Percentiles rank a stretch among this genome's conserved stretches.
Conservation (phyloP, 2,329 filamentous ascomycete species). For the Colletotrichum phormii region DNA sequence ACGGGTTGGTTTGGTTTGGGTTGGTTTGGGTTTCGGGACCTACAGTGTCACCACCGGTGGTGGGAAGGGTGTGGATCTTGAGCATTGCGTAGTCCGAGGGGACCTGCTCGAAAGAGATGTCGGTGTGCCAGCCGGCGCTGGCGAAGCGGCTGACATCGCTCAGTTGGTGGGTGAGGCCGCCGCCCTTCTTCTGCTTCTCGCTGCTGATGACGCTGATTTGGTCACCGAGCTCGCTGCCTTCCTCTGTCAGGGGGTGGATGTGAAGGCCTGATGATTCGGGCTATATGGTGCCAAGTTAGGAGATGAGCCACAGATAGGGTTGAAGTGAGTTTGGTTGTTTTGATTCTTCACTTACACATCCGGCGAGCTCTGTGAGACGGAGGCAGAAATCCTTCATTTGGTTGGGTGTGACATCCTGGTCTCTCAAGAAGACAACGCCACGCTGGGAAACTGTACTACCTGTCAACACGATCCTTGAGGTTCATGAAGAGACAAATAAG, state of each 20-base stretch:
- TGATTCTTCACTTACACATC: constrained; percentile 39
- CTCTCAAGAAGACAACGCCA: constrained; percentile 51
- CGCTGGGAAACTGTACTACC: constrained; percentile 46
- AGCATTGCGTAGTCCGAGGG: constrained; percentile 60
- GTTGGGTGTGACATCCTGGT: constrained; percentile 48
- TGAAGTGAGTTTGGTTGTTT: not conserved
- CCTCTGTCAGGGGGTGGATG: constrained; percentile 65
- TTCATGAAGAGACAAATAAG: not conserved
- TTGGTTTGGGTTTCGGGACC: constrained; percentile 27
- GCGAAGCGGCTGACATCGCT: constrained; percentile 62
- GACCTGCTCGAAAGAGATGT: constrained; percentile 58
- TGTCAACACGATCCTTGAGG: constrained; percentile 8
- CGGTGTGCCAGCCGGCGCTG: constrained; percentile 46
- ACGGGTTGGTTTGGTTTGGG: too few species aligned
- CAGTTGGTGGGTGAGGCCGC: constrained; percentile 62
- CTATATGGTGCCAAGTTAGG: constrained; percentile 38
- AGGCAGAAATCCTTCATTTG: constrained; percentile 54
- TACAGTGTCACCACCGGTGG: constrained; percentile 54
- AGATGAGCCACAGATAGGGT: not conserved
- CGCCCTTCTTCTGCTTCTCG: constrained; percentile 65
- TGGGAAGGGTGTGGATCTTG: constrained; percentile 56
- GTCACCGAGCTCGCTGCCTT: constrained; percentile 63
- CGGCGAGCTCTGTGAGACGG: constrained; percentile 46
- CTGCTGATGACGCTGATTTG: constrained; percentile 68
- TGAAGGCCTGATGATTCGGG: constrained; percentile 63